Conservation (phyloP, 495 filamentous ascomycete species). For the Aspergillus sclerotiicarbonarius region DNA sequence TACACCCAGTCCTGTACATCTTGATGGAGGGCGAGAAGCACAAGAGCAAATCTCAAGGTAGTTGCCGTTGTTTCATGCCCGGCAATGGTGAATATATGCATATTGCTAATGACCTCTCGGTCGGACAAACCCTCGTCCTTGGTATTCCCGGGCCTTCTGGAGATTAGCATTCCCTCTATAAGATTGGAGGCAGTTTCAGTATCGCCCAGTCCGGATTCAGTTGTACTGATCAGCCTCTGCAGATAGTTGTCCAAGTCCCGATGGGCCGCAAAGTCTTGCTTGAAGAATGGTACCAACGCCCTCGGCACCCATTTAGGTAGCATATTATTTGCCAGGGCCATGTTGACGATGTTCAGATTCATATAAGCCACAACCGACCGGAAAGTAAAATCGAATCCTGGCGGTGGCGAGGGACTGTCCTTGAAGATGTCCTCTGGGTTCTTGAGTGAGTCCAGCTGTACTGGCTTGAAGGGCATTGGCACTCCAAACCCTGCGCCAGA, state of each 20-base stretch:
- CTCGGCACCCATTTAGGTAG: constrained; percentile 20
- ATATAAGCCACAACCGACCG: constrained; percentile 19
- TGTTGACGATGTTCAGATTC: constrained; percentile 8
- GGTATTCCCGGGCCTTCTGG: constrained; percentile 4
- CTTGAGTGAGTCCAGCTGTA: neutral
- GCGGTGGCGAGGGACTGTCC: constrained; percentile 13
- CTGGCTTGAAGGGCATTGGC: constrained; percentile 19
- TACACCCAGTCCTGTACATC: constrained; percentile 42
- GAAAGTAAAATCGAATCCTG: constrained; percentile 24
- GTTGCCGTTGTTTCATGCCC: constrained; percentile 52
- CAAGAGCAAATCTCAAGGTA: constrained; percentile 38
- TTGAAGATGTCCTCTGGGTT: constrained; percentile 15
- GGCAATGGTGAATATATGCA: constrained; percentile 50
- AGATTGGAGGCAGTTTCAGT: constrained; percentile 16
- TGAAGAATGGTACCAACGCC: constrained; percentile 18
- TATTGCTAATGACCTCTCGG: constrained; percentile 47
- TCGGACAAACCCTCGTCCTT: constrained; percentile 26
- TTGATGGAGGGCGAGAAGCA: constrained; percentile 39
- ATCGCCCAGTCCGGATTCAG: neutral
- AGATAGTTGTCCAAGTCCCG: constrained; percentile 17
- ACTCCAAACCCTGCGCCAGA: constrained; percentile 44
- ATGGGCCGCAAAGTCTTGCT: constrained; percentile 17
- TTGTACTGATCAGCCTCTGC: constrained; percentile 9
- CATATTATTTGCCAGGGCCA: constrained; percentile 15
- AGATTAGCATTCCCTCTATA: constrained; percentile 23